Evolutionary conservation across 1,284 basidiomycete species (phyloP).

Genomic region (Takashimella koratensis): DNA sequence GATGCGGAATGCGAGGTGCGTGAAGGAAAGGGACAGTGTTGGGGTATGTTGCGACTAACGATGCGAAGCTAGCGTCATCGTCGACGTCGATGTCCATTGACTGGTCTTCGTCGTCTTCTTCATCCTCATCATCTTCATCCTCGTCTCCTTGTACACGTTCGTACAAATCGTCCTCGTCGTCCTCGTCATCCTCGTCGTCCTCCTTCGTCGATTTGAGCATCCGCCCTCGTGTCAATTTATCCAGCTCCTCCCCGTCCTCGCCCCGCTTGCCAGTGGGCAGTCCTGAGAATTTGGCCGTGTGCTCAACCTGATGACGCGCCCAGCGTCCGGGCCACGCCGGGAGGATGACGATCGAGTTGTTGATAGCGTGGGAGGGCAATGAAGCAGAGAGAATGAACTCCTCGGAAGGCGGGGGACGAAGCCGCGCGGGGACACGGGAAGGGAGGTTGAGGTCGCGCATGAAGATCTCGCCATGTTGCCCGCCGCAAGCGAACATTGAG

Average conservation of each 20-base stretch:
- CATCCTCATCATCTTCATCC: constrained; percentile 15
- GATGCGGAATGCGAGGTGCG: constrained; percentile 29
- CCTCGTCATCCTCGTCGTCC: constrained; percentile 14
- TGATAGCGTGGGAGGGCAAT: constrained; percentile 41
- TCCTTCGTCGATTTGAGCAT: not conserved
- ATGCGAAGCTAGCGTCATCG: constrained; percentile 12
- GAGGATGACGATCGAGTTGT: constrained; percentile 47
- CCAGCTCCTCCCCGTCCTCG: constrained; percentile 1
- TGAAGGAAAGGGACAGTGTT: constrained; percentile 44
- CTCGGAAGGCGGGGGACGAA: not conserved
- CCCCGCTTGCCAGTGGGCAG: constrained; percentile 6
- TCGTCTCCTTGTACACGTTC: constrained; percentile 10
- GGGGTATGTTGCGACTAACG: constrained; percentile 44
- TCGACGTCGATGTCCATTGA: constrained; percentile 6
- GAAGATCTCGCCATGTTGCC: constrained; percentile 47
- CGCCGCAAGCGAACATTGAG: constrained; percentile 43
- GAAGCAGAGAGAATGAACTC: not conserved
- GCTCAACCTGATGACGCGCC: constrained; percentile 15
- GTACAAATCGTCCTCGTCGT: constrained; percentile 10
- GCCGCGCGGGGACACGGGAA: constrained; percentile 9
- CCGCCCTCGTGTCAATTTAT: not conserved
- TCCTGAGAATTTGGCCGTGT: constrained; percentile 5
- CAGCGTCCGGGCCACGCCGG: constrained; percentile 38
- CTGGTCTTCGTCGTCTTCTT: constrained; percentile 10
- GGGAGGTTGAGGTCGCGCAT: constrained; percentile 24